Evolutionary conservation across 108 stramenopile genomes (phyloP).

Genomic region (Hondaea fermentalgiana): DNA sequence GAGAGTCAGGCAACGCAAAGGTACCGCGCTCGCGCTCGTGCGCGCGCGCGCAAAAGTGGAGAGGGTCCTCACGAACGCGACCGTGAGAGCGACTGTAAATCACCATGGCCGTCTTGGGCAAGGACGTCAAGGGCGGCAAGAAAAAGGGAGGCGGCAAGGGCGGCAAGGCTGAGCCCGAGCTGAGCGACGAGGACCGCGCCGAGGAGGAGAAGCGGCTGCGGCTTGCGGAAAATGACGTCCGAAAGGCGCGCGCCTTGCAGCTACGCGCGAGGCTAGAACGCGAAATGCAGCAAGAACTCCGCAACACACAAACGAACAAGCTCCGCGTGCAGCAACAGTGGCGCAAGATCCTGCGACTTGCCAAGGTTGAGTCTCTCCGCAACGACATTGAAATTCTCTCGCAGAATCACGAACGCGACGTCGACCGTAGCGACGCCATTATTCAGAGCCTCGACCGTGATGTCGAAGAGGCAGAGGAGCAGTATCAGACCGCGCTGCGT

Average conservation of each 20-base stretch:
- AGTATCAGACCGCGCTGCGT: slow-evolving; percentile 55
- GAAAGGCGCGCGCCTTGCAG: neutral
- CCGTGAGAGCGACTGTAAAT: too few species aligned
- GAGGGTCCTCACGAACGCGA: too few species aligned
- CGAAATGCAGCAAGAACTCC: slow-evolving; percentile 41
- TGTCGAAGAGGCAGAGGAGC: slow-evolving; percentile 58
- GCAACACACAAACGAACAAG: slow-evolving; percentile 18
- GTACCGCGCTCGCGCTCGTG: too few species aligned
- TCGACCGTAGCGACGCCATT: slow-evolving; percentile 61
- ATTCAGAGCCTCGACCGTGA: slow-evolving; percentile 62
- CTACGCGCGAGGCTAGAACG: slow-evolving; percentile 20
- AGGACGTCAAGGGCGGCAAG: slow-evolving; percentile 20
- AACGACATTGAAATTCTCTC: slow-evolving; percentile 58
- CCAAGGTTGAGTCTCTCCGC: slow-evolving; percentile 51
- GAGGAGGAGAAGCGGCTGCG: neutral
- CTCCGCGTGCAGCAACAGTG: slow-evolving; percentile 58
- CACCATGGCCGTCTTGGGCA: neutral
- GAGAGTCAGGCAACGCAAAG: too few species aligned
- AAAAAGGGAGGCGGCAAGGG: neutral
- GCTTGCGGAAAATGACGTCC: neutral
- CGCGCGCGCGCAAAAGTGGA: too few species aligned
- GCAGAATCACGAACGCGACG: slow-evolving; percentile 63
- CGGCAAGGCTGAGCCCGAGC: neutral
- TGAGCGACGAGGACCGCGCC: slow-evolving; percentile 1
- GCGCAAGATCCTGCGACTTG: slow-evolving; percentile 59